phyloP scores from a whole-genome alignment of 1,284 basidiomycete species.

The Leccinum pachyderme region DNA sequence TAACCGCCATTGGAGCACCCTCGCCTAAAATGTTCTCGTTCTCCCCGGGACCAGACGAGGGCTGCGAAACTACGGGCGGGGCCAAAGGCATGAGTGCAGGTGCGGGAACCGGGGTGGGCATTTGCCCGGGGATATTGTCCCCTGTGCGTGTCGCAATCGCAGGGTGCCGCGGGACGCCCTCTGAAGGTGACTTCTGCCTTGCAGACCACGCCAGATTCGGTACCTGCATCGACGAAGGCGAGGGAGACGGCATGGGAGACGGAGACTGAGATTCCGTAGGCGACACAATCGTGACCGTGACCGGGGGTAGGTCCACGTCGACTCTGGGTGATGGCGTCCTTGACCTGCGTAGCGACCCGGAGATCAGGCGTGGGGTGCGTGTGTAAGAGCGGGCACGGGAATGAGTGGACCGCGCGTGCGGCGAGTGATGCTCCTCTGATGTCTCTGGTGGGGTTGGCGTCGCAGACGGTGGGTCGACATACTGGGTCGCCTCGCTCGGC shows the following conservation, averaged over 20 bases:
- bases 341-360: conserved; percentile 11
- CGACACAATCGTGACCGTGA: conserved; percentile 20
- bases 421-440: conserved; percentile 18
- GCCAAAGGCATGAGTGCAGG: background rate
- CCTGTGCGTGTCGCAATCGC: background rate
- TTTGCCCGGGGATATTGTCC: conserved; percentile 3
- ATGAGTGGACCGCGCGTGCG: conserved; percentile 11
- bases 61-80: background rate
- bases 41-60: background rate
- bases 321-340: conserved; percentile 1
- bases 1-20: background rate
- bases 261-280: conserved; percentile 8
- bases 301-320: conserved; percentile 1
- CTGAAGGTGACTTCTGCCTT: background rate
- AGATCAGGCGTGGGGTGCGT: background rate
- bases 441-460: conserved; percentile 6
- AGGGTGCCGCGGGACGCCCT: background rate
- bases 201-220: conserved; percentile 7
- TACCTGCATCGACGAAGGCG: conserved; percentile 9
- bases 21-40: background rate
- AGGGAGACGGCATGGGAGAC: conserved; percentile 12
- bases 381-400: background rate
- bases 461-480: conserved; percentile 2
- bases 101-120: background rate
- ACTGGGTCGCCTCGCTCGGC: conserved; percentile 12